Evolutionary conservation across 768 basidiomycete genomes (phyloP).

Genomic region (Hydnomerulius pinastri): DNA sequence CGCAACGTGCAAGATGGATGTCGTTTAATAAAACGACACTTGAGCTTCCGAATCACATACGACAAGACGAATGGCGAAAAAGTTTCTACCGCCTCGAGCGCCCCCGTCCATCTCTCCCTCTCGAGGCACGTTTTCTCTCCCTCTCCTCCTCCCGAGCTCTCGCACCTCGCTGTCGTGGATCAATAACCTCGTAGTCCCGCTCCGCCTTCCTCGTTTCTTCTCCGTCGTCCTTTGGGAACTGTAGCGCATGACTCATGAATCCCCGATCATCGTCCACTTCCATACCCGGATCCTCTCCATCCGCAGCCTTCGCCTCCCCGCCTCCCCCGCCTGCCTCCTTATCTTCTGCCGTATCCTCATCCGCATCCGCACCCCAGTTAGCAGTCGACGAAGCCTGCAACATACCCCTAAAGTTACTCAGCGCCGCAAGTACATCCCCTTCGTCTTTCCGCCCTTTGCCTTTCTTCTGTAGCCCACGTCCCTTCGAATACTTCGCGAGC

Average conservation of each 20-base stretch:
- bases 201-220: slow-evolving; percentile 79
- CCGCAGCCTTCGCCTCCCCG: slow-evolving; percentile 16
- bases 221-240: slow-evolving; percentile 76
- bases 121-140: slow-evolving; percentile 52
- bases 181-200: slow-evolving; percentile 88
- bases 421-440: slow-evolving; percentile 63
- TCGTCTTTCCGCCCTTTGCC: slow-evolving; percentile 69
- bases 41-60: too few relatives aligned
- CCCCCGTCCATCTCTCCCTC: slow-evolving; percentile 20
- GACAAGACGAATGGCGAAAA: too few relatives aligned
- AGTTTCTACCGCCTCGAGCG: slow-evolving; percentile 25
- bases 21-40: too few relatives aligned
- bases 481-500: slow-evolving; percentile 76
- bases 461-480: slow-evolving; percentile 57
- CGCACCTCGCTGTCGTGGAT: slow-evolving; percentile 72
- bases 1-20: too few relatives aligned
- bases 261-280: slow-evolving; percentile 80
- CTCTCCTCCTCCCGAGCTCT: slow-evolving; percentile 77
- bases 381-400: slow-evolving; percentile 47
- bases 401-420: slow-evolving; percentile 73
- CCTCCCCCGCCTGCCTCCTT: slow-evolving; percentile 16
- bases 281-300: slow-evolving; percentile 52
- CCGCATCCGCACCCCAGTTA: slow-evolving; percentile 27
- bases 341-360: slow-evolving; percentile 15
- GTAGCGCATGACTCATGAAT: slow-evolving; percentile 71